A percentile compares a stretch with the other conserved stretches of the same genome.
Evolutionary conservation across 1,139 yeast species (phyloP).

Genomic region (Meyerozyma carpophila): DNA sequence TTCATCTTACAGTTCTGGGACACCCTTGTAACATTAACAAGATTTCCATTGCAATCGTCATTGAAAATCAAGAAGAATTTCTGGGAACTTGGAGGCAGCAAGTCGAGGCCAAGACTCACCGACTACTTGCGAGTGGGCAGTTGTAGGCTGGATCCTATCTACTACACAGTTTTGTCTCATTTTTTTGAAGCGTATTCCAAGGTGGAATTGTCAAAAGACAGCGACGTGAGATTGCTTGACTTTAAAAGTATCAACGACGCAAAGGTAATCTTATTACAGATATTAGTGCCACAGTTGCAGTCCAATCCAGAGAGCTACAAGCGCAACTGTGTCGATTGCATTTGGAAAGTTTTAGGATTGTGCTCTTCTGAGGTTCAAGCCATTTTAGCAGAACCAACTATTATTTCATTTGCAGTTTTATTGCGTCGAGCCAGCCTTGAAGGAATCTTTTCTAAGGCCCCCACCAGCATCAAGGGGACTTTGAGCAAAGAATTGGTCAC

Average conservation of each 20-base stretch:
- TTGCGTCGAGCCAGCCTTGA: not conserved
- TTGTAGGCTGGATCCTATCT: conserved; percentile 46
- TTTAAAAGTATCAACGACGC: conserved; percentile 17
- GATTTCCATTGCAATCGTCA: conserved; percentile 13
- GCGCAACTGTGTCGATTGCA: conserved; percentile 16
- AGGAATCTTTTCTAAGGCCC: not conserved
- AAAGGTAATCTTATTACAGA: conserved; percentile 11
- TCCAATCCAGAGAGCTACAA: conserved; percentile 15
- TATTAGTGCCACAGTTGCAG: conserved; percentile 15
- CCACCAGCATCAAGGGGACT: not conserved
- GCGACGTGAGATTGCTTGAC: conserved; percentile 14
- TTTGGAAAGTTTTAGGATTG: conserved; percentile 10
- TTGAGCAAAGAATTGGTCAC: not conserved
- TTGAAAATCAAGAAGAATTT: conserved; percentile 36
- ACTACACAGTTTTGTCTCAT: conserved; percentile 28
- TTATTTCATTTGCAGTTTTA: not conserved
- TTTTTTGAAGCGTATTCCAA: conserved; percentile 17
- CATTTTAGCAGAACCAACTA: not conserved
- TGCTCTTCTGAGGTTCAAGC: conserved; percentile 6
- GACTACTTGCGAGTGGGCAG: conserved; percentile 48
- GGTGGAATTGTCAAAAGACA: conserved; percentile 7
- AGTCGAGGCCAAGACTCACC: conserved; percentile 34
- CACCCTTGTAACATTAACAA: conserved; percentile 37
- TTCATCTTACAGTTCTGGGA: conserved; percentile 46
- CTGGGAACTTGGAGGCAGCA: conserved; percentile 48